phyloP scores from a whole-genome alignment of 2,329 filamentous ascomycete genomes.

The Setomelanomma holmii region DNA sequence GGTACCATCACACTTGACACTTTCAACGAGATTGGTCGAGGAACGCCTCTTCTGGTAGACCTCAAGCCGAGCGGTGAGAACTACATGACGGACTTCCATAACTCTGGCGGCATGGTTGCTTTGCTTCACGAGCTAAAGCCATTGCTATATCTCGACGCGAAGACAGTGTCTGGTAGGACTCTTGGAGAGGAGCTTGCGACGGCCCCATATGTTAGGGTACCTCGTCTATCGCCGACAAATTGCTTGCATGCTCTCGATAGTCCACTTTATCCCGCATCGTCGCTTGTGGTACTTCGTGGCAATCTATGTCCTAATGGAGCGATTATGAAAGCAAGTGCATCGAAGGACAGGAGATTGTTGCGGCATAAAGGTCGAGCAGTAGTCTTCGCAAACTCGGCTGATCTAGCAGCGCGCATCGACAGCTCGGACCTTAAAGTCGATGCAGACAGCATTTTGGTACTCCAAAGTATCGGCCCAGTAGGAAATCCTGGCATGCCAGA shows the following conservation, averaged over 20 bases:
- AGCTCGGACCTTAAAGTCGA: constrained; percentile 70
- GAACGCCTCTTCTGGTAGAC: constrained; percentile 82
- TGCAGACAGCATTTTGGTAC: constrained; percentile 83
- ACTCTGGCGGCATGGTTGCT: constrained; percentile 79
- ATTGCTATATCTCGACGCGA: constrained; percentile 76
- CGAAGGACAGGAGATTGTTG: constrained; percentile 72
- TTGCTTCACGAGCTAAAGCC: constrained; percentile 84
- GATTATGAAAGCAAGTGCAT: constrained; percentile 93
- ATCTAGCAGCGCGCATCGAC: constrained; percentile 75
- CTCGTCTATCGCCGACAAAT: constrained; percentile 12
- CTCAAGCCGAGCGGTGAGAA: constrained; percentile 83
- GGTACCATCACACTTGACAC: constrained; percentile 80
- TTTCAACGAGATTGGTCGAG: constrained; percentile 77
- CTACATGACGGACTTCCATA: constrained; percentile 86
- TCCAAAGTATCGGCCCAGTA: constrained; percentile 88
- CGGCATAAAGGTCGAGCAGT: constrained; percentile 79
- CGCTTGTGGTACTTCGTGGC: constrained; percentile 82
- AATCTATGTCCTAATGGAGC: constrained; percentile 87
- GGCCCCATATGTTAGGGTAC: constrained; percentile 71
- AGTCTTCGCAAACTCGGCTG: constrained; percentile 82
- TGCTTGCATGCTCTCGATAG: constrained; percentile 65
- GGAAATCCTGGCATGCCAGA: constrained; percentile 95
- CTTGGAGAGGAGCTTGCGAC: constrained; percentile 77
- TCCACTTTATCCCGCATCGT: constrained; percentile 82
- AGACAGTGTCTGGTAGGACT: constrained; percentile 80